These are phyloP conservation scores for Conticribra weissflogii DNA, from an alignment of 108 stramenopile species.

Conservation along the genomic window DNA sequence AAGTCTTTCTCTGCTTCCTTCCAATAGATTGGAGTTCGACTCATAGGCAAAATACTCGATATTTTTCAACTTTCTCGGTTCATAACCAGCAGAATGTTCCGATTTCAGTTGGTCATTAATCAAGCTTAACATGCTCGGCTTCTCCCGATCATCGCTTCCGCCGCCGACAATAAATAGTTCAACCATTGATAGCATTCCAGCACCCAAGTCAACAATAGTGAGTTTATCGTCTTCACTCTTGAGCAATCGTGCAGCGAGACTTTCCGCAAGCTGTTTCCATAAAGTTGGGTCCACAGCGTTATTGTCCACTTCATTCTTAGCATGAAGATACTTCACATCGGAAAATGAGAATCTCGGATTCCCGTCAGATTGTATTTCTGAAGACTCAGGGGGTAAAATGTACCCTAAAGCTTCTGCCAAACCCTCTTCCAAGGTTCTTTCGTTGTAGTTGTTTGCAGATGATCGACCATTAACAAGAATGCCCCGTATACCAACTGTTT, in stretches of 20 bases:
- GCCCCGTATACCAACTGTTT: slow-evolving; percentile 47
- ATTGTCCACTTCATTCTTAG: slow-evolving; percentile 83
- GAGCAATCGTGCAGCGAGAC: slow-evolving; percentile 34
- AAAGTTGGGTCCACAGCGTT: slow-evolving; percentile 61
- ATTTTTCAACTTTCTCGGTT: slow-evolving; percentile 24
- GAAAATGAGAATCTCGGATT: slow-evolving; percentile 49
- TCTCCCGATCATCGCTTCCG: slow-evolving; percentile 26
- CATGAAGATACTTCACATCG: slow-evolving; percentile 67
- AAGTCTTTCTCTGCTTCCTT: slow-evolving; percentile 52
- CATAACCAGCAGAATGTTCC: neutral
- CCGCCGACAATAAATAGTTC: slow-evolving; percentile 61
- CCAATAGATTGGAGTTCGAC: slow-evolving; percentile 60
- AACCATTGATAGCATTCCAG: slow-evolving; percentile 79
- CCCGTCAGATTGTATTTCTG: slow-evolving; percentile 14
- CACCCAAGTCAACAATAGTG: slow-evolving; percentile 74
- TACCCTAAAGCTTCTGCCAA: slow-evolving; percentile 58
- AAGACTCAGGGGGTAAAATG: slow-evolving; percentile 29
- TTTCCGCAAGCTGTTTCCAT: slow-evolving; percentile 58
- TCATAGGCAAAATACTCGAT: slow-evolving; percentile 83
- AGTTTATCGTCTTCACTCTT: slow-evolving; percentile 18
- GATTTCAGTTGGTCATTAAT: slow-evolving; percentile 12
- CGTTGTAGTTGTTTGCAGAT: slow-evolving; percentile 5
- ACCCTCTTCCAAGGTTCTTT: slow-evolving; percentile 55
- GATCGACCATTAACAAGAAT: slow-evolving; percentile 32
- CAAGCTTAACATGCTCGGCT: slow-evolving; percentile 38